phyloP scores from a whole-genome alignment of 75 land plant species.

The Pseudotsuga menziesii region DNA sequence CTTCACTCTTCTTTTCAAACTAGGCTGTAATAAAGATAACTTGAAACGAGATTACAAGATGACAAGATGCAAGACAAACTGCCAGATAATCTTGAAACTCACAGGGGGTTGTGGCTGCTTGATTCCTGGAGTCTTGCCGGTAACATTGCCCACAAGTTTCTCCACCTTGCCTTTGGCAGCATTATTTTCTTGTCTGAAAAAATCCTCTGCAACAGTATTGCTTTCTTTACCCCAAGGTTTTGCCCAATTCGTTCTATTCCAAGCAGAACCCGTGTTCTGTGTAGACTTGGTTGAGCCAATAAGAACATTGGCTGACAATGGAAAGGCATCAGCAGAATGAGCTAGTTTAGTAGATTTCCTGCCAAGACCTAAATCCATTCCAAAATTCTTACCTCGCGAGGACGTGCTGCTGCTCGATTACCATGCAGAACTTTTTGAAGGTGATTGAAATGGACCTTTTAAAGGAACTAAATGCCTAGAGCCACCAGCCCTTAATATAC shows the following conservation, averaged over 20 bases:
- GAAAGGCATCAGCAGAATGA: no score
- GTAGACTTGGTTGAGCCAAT: neutral
- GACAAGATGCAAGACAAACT: no score
- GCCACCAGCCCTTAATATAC: constrained; percentile 19
- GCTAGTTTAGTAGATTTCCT: no score
- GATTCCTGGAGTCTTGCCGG: no score
- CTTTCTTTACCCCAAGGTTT: constrained; percentile 1
- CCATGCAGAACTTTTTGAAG: constrained; percentile 40
- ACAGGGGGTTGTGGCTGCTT: no score
- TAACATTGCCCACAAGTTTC: neutral
- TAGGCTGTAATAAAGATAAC: no score
- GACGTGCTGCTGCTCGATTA: constrained; percentile 11
- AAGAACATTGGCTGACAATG: neutral
- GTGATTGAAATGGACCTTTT: constrained; percentile 47
- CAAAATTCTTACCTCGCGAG: no score
- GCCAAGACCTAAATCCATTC: no score
- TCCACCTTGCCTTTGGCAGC: neutral
- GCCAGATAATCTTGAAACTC: no score
- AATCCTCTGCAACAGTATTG: neutral
- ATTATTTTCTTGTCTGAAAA: neutral
- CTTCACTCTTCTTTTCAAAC: no score
- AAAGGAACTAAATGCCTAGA: constrained; percentile 41
- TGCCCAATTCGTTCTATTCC: constrained; percentile 1
- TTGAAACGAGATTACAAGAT: no score
- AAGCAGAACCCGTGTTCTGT: neutral